Base-by-base conservation (phyloP, 1,139 yeast genomes). In the Pneumocystis canis region DNA sequence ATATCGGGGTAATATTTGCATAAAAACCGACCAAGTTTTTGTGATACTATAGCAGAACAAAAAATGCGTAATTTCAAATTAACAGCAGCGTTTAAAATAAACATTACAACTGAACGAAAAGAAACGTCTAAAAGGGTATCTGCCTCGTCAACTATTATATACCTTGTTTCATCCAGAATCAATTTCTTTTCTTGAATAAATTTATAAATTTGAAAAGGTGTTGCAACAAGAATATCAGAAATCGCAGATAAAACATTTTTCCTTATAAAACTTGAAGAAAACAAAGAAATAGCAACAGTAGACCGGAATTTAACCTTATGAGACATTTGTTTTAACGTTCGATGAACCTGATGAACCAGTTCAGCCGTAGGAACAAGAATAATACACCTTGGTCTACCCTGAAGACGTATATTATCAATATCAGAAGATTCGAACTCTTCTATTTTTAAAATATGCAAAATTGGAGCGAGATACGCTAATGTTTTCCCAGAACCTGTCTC, bases 401-500 rank as follows among this genome's bases (percentile, higher is more conserved):
- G 41, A 30, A 14, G 58, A 39, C 59, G 59, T 30, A 57, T 7
- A 6, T 30, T 31, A 37, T 30, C n/a, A 25, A 41, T 9, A 14
- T 30, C 16, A n/a, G 30, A 32, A 28, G 25, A 25, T 18, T 18
- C 18, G 7, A 28, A 18, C 28, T 31, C 60, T 33, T 63, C 60
- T 31, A 47, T 41, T 11, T 63, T 62, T 68, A 88, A 75, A 67
- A 81, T 82, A 62, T 89, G 85, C 61, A 90, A 69, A 54, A 90
- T 68, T 0, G 96, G 89, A 0, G 87, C 82, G 65, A 90, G 73
- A 71, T 90, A 92, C 0, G 97, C 89, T 83, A 96, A 83, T 0
- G 98, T 92, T 72, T 92, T 92, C 7, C 98, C 97, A 0, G 95
- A 85, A 0, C 97, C 98, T 0, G 98, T 92, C 72, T 92, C 97